Percentiles rank a stretch among this genome's conserved stretches.
phyloP scores from a whole-genome alignment of 768 basidiomycete species.

The Amanita thiersii region DNA sequence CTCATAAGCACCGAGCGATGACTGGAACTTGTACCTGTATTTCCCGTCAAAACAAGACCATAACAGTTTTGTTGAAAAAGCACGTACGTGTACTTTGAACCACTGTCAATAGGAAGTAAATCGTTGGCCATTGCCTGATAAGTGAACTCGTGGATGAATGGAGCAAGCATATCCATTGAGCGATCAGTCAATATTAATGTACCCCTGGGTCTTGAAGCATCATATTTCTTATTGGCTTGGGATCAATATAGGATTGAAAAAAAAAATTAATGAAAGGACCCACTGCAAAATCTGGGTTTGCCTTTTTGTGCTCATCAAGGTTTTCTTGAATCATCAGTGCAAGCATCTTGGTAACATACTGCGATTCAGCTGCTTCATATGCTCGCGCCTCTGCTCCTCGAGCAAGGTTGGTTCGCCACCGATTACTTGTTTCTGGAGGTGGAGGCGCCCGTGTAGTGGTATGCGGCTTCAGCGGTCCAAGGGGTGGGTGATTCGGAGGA shows the following conservation, averaged over 20 bases:
- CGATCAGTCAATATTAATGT: slow-evolving; percentile 92
- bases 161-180: slow-evolving; percentile 89
- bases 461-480: slow-evolving; percentile 75
- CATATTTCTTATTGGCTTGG: slow-evolving; percentile 38
- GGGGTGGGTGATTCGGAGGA: slow-evolving; percentile 72
- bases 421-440: slow-evolving; percentile 50
- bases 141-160: slow-evolving; percentile 94
- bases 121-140: slow-evolving; percentile 99
- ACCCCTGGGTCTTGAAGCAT: slow-evolving; percentile 58
- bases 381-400: slow-evolving; percentile 62
- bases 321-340: slow-evolving; percentile 80
- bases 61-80: no score
- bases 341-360: slow-evolving; percentile 73
- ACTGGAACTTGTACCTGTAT: slow-evolving; percentile 86
- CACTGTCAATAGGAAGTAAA: slow-evolving; percentile 81
- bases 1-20: slow-evolving; percentile 77
- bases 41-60: no score
- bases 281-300: slow-evolving; percentile 84
- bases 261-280: slow-evolving; percentile 20
- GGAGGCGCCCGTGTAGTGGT: slow-evolving; percentile 57
- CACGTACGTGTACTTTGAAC: slow-evolving; percentile 77
- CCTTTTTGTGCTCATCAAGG: slow-evolving; percentile 81
- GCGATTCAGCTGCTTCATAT: slow-evolving; percentile 62
- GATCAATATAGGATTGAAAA: slow-evolving; percentile 7
- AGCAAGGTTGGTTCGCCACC: slow-evolving; percentile 80